Percentiles rank a stretch among this genome's conserved stretches.
Conservation (phyloP, 2,329 filamentous ascomycete species). For the Talaromyces sp. region DNA sequence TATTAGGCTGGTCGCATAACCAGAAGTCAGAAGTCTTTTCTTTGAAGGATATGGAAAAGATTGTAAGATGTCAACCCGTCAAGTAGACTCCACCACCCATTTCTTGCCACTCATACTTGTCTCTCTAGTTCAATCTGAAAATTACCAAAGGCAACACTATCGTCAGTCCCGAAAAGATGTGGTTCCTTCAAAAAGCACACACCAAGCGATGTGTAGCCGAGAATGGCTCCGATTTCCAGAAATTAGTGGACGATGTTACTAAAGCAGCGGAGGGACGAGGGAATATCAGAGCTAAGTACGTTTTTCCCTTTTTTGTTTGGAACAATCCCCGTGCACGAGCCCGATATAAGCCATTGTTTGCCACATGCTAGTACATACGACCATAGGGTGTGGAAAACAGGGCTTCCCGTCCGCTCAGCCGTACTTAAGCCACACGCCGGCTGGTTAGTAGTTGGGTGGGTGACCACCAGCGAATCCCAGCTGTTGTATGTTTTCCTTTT, state of each 20-base stretch:
- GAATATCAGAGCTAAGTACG: constrained; percentile 8
- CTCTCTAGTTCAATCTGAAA: constrained; percentile 69
- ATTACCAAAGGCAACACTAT: constrained; percentile 90
- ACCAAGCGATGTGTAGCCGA: constrained; percentile 48
- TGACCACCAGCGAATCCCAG: constrained; percentile 21
- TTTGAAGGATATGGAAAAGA: constrained; percentile 66
- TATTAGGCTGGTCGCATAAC: constrained; percentile 78
- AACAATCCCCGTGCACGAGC: neutral
- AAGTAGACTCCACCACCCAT: too few species aligned
- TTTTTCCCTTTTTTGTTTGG: neutral
- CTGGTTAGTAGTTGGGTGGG: constrained; percentile 21
- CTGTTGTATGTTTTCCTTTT: constrained; percentile 19
- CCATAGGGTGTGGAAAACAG: constrained; percentile 22
- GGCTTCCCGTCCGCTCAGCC: constrained; percentile 21
- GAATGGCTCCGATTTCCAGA: constrained; percentile 43
- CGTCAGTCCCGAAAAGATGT: constrained; percentile 75
- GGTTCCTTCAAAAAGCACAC: constrained; percentile 73
- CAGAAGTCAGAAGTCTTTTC: constrained; percentile 67
- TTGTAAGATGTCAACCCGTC: constrained; percentile 47
- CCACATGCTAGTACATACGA: constrained; percentile 10
- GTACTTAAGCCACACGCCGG: constrained; percentile 21
- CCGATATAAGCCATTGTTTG: constrained; percentile 5
- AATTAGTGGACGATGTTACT: constrained; percentile 39
- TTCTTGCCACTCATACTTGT: constrained; percentile 24
- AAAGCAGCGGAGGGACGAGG: constrained; percentile 25